Conservation (phyloP, 139 green algal species). For the Spirogloea muscicola region DNA sequence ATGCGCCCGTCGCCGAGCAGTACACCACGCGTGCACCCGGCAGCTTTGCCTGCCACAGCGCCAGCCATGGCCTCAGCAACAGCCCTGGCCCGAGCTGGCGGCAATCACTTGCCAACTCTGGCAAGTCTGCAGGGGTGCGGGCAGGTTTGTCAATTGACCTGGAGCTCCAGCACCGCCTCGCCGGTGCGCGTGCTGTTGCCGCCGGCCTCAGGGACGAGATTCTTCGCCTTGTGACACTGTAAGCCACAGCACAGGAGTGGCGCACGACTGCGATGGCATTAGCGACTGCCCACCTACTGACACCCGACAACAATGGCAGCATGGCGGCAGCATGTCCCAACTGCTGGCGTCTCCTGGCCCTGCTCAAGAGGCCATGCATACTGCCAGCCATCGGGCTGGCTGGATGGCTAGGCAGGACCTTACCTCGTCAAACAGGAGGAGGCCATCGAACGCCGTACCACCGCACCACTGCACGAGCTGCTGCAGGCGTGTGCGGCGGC, state of each 20-base stretch:
- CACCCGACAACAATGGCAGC: too few relatives aligned
- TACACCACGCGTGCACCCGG: conserved; percentile 75
- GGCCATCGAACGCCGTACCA: conserved; percentile 23
- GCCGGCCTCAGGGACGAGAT: conserved; percentile 63
- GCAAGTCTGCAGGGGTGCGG: too few relatives aligned
- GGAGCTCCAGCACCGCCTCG: conserved; percentile 40
- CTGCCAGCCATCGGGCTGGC: too few relatives aligned
- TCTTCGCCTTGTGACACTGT: conserved; percentile 87
- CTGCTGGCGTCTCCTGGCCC: too few relatives aligned
- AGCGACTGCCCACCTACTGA: too few relatives aligned
- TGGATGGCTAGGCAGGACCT: too few relatives aligned
- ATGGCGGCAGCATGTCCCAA: too few relatives aligned
- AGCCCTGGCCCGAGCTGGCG: too few relatives aligned
- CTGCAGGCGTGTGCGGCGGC: conserved; percentile 55
- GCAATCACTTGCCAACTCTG: too few relatives aligned
- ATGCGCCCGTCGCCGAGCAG: conserved; percentile 78
- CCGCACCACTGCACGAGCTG: conserved; percentile 74
- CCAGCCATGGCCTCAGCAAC: too few relatives aligned
- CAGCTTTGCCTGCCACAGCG: conserved; percentile 77
- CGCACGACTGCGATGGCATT: too few relatives aligned
- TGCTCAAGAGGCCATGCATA: too few relatives aligned
- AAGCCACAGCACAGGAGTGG: conserved; percentile 4
- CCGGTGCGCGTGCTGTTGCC: conserved; percentile 27
- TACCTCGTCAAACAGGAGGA: conserved; percentile 48
- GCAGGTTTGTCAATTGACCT: conserved; percentile 18